Conservation (phyloP, 2,329 filamentous ascomycete genomes). For the Fonsecaea pugnacius region DNA sequence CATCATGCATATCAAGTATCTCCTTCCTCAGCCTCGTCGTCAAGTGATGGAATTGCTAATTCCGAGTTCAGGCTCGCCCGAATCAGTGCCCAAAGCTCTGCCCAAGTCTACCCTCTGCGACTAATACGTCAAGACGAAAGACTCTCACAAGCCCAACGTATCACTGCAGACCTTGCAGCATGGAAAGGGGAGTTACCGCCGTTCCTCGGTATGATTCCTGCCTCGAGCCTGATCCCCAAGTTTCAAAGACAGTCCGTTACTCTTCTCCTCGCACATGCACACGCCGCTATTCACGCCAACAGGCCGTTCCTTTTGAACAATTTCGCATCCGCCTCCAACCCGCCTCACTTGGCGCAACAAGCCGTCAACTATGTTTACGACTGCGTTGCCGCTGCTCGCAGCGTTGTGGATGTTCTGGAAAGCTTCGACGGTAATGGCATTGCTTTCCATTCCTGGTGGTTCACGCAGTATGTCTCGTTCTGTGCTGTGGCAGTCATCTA, state of each 20-base stretch:
- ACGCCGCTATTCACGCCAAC: slow-evolving; percentile 5
- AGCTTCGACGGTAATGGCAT: slow-evolving; percentile 2
- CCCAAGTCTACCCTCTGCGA: slow-evolving; percentile 2
- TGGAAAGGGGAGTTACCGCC: neutral
- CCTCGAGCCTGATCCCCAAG: slow-evolving; percentile 4
- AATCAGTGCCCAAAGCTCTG: slow-evolving; percentile 6
- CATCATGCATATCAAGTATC: slow-evolving; percentile 15
- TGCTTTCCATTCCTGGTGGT: slow-evolving; percentile 10
- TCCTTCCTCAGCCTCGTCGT: neutral
- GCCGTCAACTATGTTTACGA: neutral
- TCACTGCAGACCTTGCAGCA: neutral
- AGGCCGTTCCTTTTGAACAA: slow-evolving; percentile 8
- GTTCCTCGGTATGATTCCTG: slow-evolving; percentile 4
- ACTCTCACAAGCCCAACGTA: neutral
- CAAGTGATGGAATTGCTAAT: neutral
- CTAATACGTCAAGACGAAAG: slow-evolving; percentile 4
- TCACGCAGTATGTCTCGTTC: slow-evolving; percentile 17
- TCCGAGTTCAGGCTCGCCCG: neutral
- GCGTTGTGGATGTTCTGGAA: slow-evolving; percentile 2
- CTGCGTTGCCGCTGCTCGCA: neutral
- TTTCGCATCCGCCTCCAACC: neutral
- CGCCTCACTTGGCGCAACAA: neutral
- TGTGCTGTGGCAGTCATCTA: slow-evolving; percentile 14
- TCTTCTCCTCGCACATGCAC: neutral
- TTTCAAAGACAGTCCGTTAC: slow-evolving; percentile 1